phyloP scores from a whole-genome alignment of 768 basidiomycete species.

The Leccinum incarnatum region DNA sequence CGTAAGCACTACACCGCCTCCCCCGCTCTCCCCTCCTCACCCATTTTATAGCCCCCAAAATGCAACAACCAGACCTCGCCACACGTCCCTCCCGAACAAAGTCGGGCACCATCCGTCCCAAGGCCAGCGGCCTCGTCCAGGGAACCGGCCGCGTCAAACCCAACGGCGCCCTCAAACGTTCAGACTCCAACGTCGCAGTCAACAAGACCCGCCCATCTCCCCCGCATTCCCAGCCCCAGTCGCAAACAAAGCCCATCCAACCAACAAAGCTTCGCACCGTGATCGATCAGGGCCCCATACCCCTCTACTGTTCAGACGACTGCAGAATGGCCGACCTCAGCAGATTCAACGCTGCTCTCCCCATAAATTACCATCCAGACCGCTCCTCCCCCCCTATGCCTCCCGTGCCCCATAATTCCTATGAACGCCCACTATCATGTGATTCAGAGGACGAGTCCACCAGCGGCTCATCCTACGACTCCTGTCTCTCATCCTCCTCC shows the following conservation, averaged over 20 bases:
- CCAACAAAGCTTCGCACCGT: conserved; percentile 56
- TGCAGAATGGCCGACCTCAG: conserved; percentile 63
- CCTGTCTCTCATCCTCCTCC: conserved; percentile 27
- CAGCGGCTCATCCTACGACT: conserved; percentile 39
- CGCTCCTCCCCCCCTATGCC: conserved; percentile 38
- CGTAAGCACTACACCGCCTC: neutral
- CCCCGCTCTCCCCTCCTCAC: conserved; percentile 26
- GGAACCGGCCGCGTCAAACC: conserved; percentile 64
- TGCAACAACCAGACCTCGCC: conserved; percentile 20
- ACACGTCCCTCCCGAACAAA: conserved; percentile 34
- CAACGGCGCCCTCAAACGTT: conserved; percentile 52
- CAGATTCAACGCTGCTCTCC: conserved; percentile 37
- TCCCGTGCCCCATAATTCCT: conserved; percentile 41
- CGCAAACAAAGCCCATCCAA: conserved; percentile 27
- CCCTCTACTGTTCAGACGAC: conserved; percentile 81
- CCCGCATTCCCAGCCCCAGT: conserved; percentile 20
- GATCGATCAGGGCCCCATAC: conserved; percentile 78
- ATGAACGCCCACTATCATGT: conserved; percentile 23
- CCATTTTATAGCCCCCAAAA: conserved; percentile 25
- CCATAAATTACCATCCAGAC: conserved; percentile 48
- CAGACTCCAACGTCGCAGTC: conserved; percentile 22
- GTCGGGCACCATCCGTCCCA: conserved; percentile 37
- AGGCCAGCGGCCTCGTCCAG: conserved; percentile 54
- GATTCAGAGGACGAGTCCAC: conserved; percentile 42
- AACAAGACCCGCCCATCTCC: conserved; percentile 14